A percentile compares a stretch with the other conserved stretches of the same genome.
These are phyloP conservation scores for Lepidopterella palustris DNA, from an alignment of 495 filamentous ascomycete species.

Conservation along the genomic window DNA sequence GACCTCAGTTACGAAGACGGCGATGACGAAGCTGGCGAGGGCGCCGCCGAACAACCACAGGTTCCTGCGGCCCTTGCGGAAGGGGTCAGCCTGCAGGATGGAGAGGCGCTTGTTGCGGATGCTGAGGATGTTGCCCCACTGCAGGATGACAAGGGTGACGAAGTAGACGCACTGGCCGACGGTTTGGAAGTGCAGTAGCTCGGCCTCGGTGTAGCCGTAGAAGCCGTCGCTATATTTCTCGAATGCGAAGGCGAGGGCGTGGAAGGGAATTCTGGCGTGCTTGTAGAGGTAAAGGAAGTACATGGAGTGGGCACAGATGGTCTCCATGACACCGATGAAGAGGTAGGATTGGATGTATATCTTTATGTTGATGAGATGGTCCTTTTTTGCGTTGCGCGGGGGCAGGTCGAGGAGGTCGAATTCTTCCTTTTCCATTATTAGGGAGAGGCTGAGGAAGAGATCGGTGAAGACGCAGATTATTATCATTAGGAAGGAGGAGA, in stretches of 20 bases:
- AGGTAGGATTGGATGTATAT: slow-evolving; percentile 48
- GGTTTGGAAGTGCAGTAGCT: slow-evolving; percentile 42
- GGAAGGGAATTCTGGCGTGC: slow-evolving; percentile 42
- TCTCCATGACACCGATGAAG: slow-evolving; percentile 47
- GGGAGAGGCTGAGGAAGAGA: slow-evolving; percentile 30
- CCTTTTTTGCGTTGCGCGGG: slow-evolving; percentile 29
- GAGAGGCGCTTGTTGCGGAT: slow-evolving; percentile 47
- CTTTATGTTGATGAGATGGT: slow-evolving; percentile 44
- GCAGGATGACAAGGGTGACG: slow-evolving; percentile 38
- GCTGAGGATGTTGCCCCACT: slow-evolving; percentile 47
- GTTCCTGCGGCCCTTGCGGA: slow-evolving; percentile 45
- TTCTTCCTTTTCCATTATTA: slow-evolving; percentile 36
- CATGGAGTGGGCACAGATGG: slow-evolving; percentile 45
- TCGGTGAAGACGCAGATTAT: slow-evolving; percentile 40
- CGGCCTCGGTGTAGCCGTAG: slow-evolving; percentile 41
- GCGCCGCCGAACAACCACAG: slow-evolving; percentile 44
- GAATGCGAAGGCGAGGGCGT: slow-evolving; percentile 43
- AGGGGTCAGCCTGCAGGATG: slow-evolving; percentile 47
- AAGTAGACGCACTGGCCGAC: slow-evolving; percentile 28
- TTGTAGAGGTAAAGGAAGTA: slow-evolving; percentile 48
- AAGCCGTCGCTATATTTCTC: slow-evolving; percentile 44
- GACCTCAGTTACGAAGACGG: slow-evolving; percentile 48
- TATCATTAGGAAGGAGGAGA: slow-evolving; percentile 33
- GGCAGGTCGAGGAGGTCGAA: slow-evolving; percentile 32
- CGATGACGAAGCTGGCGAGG: slow-evolving; percentile 43